Conservation (phyloP, 108 stramenopile species). For the Parmales sp. region DNA sequence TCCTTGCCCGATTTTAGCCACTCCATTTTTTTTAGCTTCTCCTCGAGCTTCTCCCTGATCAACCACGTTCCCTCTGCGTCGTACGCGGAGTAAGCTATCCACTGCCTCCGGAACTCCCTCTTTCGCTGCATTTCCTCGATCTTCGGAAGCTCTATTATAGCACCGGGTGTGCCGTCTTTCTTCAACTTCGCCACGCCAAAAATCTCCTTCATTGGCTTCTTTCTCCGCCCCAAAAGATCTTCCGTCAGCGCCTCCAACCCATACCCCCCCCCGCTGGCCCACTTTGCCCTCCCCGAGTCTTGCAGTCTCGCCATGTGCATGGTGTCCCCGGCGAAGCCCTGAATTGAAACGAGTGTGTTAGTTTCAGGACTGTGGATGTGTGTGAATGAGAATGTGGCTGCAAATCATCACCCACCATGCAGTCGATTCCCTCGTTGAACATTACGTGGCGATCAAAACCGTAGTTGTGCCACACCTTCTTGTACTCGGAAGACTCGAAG, state of each 20-base stretch:
- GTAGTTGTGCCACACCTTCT: constrained; percentile 97
- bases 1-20: constrained; percentile 47
- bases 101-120: constrained; percentile 49
- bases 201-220: constrained; percentile 90
- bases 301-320: constrained; percentile 98
- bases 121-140: constrained; percentile 78
- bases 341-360: too few relatives aligned
- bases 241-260: constrained; percentile 73
- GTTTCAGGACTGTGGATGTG: too few relatives aligned
- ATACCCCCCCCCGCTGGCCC: constrained; percentile 53
- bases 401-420: too few relatives aligned
- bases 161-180: constrained; percentile 76
- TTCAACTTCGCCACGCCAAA: constrained; percentile 66
- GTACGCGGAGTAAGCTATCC: constrained; percentile 78
- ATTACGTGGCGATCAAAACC: constrained; percentile 97
- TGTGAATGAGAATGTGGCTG: too few relatives aligned
- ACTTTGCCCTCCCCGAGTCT: constrained; percentile 55
- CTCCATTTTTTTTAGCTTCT: constrained; percentile 33
- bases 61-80: constrained; percentile 81
- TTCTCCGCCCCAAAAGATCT: constrained; percentile 51
- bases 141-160: constrained; percentile 62
- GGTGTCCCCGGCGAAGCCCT: constrained; percentile 88
- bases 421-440: constrained; percentile 84
- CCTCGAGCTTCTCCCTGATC: constrained; percentile 41
- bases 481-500: constrained; percentile 54